phyloP scores from a whole-genome alignment of 2,329 filamentous ascomycete species.

The Fusarium tanahbumbuense region DNA sequence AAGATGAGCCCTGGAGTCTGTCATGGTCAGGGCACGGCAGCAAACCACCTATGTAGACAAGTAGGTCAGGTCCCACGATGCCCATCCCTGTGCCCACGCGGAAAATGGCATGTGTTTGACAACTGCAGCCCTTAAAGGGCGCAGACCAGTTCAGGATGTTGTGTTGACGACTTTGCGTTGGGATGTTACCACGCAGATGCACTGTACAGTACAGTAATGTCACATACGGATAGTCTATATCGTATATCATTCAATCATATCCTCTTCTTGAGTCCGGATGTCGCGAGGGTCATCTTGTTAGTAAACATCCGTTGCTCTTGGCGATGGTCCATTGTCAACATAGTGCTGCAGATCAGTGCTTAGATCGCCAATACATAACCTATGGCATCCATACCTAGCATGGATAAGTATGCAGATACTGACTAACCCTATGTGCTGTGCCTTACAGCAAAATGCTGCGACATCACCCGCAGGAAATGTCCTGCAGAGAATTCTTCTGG shows the following conservation, averaged over 20 bases:
- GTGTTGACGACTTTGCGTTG: not conserved
- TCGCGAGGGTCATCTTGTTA: not conserved
- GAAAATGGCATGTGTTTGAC: constrained; percentile 13
- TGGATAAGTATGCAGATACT: not conserved
- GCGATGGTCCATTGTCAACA: constrained; percentile 20
- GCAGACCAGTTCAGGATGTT: not conserved
- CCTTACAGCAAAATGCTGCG: constrained; percentile 3
- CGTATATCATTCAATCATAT: constrained; percentile 9
- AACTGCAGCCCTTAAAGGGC: constrained; percentile 12
- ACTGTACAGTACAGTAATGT: not conserved
- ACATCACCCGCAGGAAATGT: constrained; percentile 28
- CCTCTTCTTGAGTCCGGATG: not conserved
- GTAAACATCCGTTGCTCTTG: constrained; percentile 22
- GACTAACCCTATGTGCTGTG: not conserved
- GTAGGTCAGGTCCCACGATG: constrained; percentile 28
- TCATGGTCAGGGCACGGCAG: constrained; percentile 8
- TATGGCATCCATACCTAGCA: not conserved
- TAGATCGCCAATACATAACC: constrained; percentile 23
- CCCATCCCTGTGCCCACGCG: constrained; percentile 40
- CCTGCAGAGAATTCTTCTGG: constrained; percentile 8
- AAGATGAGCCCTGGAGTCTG: constrained; percentile 40
- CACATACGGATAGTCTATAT: not conserved
- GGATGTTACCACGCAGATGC: not conserved
- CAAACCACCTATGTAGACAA: constrained; percentile 18
- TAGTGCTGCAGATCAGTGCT: constrained; percentile 29